Conservation (phyloP, 805 yeast genomes). For the Candida endomychidarum region DNA sequence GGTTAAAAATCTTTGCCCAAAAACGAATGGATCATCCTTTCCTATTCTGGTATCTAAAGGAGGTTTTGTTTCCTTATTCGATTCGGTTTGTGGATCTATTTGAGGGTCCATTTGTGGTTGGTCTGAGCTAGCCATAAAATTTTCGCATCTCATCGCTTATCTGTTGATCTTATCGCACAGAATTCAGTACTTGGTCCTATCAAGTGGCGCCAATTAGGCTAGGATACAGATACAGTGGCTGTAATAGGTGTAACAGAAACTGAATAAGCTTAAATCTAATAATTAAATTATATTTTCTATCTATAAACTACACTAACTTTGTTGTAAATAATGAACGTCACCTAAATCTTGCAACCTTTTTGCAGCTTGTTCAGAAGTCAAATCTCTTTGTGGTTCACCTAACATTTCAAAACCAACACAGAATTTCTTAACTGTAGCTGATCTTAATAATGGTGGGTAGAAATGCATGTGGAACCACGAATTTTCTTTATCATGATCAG, state of each 20-base stretch:
- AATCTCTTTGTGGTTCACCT: slow-evolving; percentile 70
- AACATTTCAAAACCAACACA: slow-evolving; percentile 71
- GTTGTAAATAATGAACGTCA: slow-evolving; percentile 31
- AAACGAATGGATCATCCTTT: slow-evolving; percentile 85
- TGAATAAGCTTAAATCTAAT: too few relatives aligned
- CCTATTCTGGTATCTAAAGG: slow-evolving; percentile 50
- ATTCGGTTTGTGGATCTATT: neutral
- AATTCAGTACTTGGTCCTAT: too few relatives aligned
- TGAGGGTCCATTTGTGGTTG: neutral
- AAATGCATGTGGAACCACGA: slow-evolving; percentile 70
- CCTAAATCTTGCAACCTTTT: slow-evolving; percentile 47
- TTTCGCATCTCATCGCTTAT: slow-evolving; percentile 9
- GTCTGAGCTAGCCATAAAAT: neutral
- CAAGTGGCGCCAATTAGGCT: too few relatives aligned
- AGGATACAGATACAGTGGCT: too few relatives aligned
- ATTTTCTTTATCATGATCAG: slow-evolving; percentile 41
- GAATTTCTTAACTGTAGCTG: slow-evolving; percentile 74
- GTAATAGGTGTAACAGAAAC: too few relatives aligned
- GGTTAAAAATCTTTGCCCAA: slow-evolving; percentile 80
- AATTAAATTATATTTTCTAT: too few relatives aligned
- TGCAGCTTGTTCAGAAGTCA: slow-evolving; percentile 70
- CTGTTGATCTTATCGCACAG: neutral
- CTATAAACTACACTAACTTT: too few relatives aligned
- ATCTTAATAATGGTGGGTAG: slow-evolving; percentile 73
- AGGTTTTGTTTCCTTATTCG: slow-evolving; percentile 10